phyloP scores from a whole-genome alignment of 169 alveolate species.

The Plasmodium yoelii region DNA sequence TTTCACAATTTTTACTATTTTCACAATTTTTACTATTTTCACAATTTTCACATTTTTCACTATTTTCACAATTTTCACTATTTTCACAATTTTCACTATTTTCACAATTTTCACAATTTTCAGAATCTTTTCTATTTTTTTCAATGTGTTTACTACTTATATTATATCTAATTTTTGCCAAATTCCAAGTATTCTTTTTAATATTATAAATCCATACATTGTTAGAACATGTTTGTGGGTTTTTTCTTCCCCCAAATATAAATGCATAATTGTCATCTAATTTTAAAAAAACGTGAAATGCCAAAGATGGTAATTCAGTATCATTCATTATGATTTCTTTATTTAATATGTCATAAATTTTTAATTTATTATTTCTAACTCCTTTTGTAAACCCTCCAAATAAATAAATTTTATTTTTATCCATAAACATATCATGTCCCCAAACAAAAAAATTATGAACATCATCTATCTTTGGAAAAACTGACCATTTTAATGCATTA shows the following conservation, averaged over 20 bases:
- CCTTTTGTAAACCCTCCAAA: slow-evolving; percentile 70
- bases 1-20: background rate
- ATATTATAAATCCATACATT: slow-evolving; percentile 41
- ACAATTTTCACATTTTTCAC: too few species aligned
- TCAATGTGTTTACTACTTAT: background rate
- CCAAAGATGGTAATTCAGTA: slow-evolving; percentile 39
- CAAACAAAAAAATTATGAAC: slow-evolving; percentile 58
- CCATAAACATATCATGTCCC: slow-evolving; percentile 75
- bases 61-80: background rate
- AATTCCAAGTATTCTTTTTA: slow-evolving; percentile 33
- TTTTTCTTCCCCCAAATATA: slow-evolving; percentile 65
- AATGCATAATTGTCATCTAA: slow-evolving; percentile 54
- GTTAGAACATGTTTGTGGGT: slow-evolving; percentile 36
- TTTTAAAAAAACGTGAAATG: slow-evolving; percentile 25
- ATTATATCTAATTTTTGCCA: slow-evolving; percentile 3
- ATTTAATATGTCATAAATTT: slow-evolving; percentile 27
- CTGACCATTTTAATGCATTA: slow-evolving; percentile 20
- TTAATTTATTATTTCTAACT: slow-evolving; percentile 41
- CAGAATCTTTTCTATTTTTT: background rate
- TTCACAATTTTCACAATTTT: background rate
- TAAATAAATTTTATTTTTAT: slow-evolving; percentile 45
- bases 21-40: background rate
- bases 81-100: background rate
- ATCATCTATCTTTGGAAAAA: slow-evolving; percentile 13
- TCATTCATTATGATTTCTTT: slow-evolving; percentile 8